Conservation (phyloP, 345 rosid genomes). For the Corchorus capsularis region DNA sequence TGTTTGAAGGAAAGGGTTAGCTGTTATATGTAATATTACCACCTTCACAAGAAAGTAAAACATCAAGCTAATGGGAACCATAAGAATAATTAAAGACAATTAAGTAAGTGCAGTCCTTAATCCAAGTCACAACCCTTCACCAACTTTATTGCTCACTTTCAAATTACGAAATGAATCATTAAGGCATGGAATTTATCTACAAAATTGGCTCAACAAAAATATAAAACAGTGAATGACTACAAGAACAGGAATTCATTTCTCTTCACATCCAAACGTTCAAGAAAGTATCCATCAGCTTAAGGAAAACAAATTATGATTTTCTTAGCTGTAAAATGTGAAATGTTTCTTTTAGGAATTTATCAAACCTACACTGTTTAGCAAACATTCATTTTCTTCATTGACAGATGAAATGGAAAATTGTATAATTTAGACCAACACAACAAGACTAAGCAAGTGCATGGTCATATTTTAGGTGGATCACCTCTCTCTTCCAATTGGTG, state of each 20-base stretch:
- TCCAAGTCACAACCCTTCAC: neutral
- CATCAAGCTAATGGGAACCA: neutral
- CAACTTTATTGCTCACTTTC: neutral
- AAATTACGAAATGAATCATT: neutral
- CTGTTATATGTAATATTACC: neutral
- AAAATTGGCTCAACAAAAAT: neutral
- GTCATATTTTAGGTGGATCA: neutral
- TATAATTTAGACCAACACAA: neutral
- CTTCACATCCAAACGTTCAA: neutral
- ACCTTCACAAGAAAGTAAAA: neutral
- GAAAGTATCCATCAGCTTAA: neutral
- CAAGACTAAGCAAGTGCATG: neutral
- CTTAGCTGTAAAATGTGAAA: too few species aligned
- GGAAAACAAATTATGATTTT: neutral
- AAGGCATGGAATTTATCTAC: neutral
- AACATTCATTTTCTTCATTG: neutral
- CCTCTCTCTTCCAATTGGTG: neutral
- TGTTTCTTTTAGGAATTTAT: neutral
- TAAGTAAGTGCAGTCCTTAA: neutral
- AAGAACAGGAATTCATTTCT: neutral
- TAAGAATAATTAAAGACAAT: neutral
- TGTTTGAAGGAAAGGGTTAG: constrained; percentile 21
- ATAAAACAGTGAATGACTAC: neutral
- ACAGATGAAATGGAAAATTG: neutral
- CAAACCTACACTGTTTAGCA: neutral